Evolutionary conservation across 2,329 filamentous ascomycete genomes (phyloP).

Genomic region (Chaetomium sp.): DNA sequence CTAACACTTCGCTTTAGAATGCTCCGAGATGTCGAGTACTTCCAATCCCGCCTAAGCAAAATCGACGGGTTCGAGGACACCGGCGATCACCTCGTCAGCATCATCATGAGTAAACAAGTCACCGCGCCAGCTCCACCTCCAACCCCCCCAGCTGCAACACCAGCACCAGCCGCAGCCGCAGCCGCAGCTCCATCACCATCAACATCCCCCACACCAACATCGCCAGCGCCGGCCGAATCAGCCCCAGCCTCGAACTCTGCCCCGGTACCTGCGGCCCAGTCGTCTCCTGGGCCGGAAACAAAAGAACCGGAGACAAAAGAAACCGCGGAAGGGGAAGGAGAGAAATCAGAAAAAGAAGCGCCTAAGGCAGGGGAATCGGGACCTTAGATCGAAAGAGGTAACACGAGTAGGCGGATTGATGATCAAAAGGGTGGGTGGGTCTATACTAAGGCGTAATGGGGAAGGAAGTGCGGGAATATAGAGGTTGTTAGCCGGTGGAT

Average conservation of each 20-base stretch:
- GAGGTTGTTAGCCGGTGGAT: not conserved
- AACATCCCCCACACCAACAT: not conserved
- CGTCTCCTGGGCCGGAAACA: not conserved
- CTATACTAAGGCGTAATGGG: conserved; percentile 5
- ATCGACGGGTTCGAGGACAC: conserved; percentile 73
- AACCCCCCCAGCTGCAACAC: not conserved
- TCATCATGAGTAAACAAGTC: conserved; percentile 55
- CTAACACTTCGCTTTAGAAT: conserved; percentile 47
- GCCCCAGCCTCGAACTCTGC: conserved; percentile 3
- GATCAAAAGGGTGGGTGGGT: too few species aligned
- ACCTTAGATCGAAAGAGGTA: not conserved
- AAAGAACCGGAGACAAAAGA: not conserved
- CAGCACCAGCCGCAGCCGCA: not conserved
- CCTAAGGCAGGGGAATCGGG: not conserved
- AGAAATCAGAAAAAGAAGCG: not conserved
- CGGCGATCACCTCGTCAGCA: conserved; percentile 60
- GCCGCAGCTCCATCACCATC: not conserved
- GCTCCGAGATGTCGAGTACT: conserved; percentile 66
- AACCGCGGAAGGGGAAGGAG: not conserved
- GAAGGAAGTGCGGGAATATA: not conserved
- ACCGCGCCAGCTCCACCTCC: conserved; percentile 17
- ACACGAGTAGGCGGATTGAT: too few species aligned
- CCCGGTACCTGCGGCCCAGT: not conserved
- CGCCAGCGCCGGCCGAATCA: not conserved
- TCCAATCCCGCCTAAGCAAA: conserved; percentile 64